These are phyloP conservation scores for Trapa bicornis DNA, from an alignment of 345 rosid species.

Conservation along the genomic window DNA sequence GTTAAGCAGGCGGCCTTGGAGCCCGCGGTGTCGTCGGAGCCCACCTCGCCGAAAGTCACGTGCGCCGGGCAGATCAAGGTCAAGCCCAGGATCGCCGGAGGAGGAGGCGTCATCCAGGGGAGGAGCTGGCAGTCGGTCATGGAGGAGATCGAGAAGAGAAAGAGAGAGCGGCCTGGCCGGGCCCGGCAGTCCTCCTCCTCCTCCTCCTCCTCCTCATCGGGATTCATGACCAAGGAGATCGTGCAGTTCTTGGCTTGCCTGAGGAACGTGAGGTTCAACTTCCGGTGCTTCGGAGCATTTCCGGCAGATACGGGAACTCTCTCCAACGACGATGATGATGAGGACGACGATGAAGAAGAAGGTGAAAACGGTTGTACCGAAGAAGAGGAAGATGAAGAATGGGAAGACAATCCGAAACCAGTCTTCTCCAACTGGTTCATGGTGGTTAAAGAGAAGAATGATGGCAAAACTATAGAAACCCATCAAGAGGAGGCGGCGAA, in stretches of 20 bases:
- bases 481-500: conserved; percentile 4
- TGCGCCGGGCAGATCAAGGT: conserved; percentile 95
- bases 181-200: neutral
- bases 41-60: conserved; percentile 80
- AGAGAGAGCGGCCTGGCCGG: conserved; percentile 6
- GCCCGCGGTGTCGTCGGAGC: conserved; percentile 28
- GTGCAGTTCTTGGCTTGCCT: conserved; percentile 31
- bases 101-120: conserved; percentile 7
- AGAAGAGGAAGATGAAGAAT: conserved; percentile 5
- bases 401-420: conserved; percentile 18
- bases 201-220: neutral
- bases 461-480: neutral
- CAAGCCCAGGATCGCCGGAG: conserved; percentile 25
- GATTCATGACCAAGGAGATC: conserved; percentile 25
- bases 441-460: conserved; percentile 22
- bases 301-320: conserved; percentile 14
- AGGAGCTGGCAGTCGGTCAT: conserved; percentile 38
- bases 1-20: conserved; percentile 34
- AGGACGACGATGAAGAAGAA: conserved; percentile 10
- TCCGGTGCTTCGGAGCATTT: conserved; percentile 27
- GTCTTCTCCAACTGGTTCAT: conserved; percentile 34
- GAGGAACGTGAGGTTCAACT: conserved; percentile 22
- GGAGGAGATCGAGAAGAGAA: conserved; percentile 15
- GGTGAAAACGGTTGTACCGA: conserved; percentile 4
- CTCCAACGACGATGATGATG: conserved; percentile 2